phyloP scores from a whole-genome alignment of 2,329 filamentous ascomycete genomes.

The Pseudogymnoascus sp. region DNA sequence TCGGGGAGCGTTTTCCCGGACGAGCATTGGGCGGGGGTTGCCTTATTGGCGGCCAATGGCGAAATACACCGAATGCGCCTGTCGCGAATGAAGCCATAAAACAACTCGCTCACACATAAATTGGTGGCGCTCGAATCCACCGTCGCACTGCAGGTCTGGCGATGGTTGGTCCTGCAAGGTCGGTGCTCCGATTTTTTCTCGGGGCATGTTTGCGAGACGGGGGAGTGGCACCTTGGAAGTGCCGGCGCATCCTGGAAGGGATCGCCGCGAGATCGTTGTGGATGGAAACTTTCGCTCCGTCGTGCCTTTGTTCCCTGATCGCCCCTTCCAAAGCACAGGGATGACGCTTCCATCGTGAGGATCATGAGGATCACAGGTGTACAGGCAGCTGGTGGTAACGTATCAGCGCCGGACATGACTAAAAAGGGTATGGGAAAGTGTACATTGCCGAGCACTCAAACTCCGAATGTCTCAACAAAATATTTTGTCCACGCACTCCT shows the following conservation, averaged over 20 bases:
- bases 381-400: neutral
- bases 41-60: neutral
- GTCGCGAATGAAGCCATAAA: neutral
- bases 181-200: constrained; percentile 3
- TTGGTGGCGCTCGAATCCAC: neutral
- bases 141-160: neutral
- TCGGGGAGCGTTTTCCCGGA: neutral
- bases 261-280: neutral
- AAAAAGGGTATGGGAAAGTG: neutral
- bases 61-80: neutral
- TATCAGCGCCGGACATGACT: neutral
- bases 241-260: neutral
- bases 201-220: neutral
- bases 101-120: neutral
- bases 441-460: neutral
- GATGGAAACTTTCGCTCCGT: neutral
- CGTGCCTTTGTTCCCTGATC: neutral
- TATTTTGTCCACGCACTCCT: neutral
- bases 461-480: neutral
- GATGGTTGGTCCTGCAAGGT: neutral
- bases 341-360: neutral
- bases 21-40: neutral
- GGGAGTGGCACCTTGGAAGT: neutral
- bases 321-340: neutral
- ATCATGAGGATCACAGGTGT: neutral